Evolutionary conservation across 192 early-diverging fungal genomes (phyloP), one percentile per base, ranked within the genome.

Genomic region (Coemansia sp.): DNA sequence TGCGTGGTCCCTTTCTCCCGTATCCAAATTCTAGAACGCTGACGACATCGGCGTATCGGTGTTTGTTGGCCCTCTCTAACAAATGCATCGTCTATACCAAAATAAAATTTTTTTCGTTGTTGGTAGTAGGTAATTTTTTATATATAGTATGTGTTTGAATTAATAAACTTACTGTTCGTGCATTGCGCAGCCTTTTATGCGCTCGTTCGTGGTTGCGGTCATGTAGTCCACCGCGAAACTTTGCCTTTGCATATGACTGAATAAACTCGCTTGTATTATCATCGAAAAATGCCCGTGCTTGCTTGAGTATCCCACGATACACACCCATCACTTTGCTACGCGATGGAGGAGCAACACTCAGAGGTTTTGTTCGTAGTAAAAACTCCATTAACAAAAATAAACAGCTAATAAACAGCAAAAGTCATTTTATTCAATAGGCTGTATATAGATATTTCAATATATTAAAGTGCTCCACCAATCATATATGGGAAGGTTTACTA

Each of bases 271-370:
- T 68, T 5, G 71, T 70, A 14, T 60, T 76, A 11, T 76, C 74
- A 64, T 82, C 79, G 14, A 82, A 82, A 35, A 82, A 82, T 47
- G 39, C 39, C 11, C 79, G 67, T 3, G 79, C 79, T 53, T 82
- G 59, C 30, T 44, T 58, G 32, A 82, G 71, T 13, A 82, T 73
- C 6, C 79, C 75, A 3, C 79, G 70, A 35, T 82, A 82, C 0
- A 73, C 55, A 6, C 28, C 0, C 55, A 71, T 60, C 6, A 76
- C 79, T n/a, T 67, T 49, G 17, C 37, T 6, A 1, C 67, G 67
- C 10, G 55, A 40, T 6, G 67, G 28, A 21, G 63, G 9, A 47
- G 57, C 44, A 5, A 17, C 37, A 10, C 6, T 17, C 35, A 11
- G 16, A 35, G 37, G 14, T 16, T 65, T 39, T 17, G 73, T 67